Conservation (phyloP, 257 asterid species). For the Plectranthus barbatus region DNA sequence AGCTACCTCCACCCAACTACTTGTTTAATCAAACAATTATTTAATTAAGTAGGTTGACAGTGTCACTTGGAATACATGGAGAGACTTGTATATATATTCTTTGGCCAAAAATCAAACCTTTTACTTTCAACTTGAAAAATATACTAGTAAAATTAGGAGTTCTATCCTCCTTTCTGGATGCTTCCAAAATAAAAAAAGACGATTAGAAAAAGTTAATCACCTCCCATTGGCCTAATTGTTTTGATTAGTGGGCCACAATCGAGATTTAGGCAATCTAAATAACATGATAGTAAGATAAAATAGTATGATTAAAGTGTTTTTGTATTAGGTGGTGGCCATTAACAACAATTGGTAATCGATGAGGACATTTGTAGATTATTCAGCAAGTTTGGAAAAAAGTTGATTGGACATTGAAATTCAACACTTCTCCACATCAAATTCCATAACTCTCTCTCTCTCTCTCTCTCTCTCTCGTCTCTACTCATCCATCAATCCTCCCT, state of each 20-base stretch:
- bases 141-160: no score
- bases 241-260: conserved; percentile 48
- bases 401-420: conserved; percentile 28
- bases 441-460: neutral
- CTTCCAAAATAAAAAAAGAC: conserved; percentile 57
- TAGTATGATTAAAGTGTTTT: conserved; percentile 45
- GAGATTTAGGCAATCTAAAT: conserved; percentile 65
- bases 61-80: conserved; percentile 51
- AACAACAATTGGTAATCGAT: conserved; percentile 14
- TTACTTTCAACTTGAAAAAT: no score
- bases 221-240: conserved; percentile 21
- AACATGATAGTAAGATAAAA: conserved; percentile 34
- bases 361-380: conserved; percentile 38
- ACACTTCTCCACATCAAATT: conserved; percentile 4
- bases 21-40: no score
- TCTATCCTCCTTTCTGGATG: conserved; percentile 18
- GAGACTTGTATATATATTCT: conserved; percentile 32
- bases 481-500: no score
- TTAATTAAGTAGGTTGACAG: neutral
- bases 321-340: conserved; percentile 54
- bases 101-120: conserved; percentile 37
- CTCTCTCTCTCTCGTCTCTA: rapidly evolving
- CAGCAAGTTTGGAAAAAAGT: conserved; percentile 27
- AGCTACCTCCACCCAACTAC: conserved; percentile 65
- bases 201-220: conserved; percentile 38